A percentile compares a stretch with the other conserved stretches of the same genome.
Conservation (phyloP, 208 protist genomes). For the Strigomonas galati region DNA sequence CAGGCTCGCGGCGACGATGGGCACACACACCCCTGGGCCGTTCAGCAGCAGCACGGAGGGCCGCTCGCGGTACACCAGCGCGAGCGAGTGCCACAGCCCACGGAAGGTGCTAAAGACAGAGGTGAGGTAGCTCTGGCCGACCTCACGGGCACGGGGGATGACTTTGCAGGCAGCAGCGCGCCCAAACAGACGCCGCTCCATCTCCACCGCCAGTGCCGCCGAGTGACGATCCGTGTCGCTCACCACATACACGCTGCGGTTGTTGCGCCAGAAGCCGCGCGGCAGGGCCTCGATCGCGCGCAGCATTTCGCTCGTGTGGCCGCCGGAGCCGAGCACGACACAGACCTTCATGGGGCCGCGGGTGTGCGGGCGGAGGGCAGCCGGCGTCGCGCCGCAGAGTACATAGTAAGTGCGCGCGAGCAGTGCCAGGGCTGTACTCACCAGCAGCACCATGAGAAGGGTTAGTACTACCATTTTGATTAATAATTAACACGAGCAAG, state of each 20-base stretch:
- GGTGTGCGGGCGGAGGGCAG: not conserved
- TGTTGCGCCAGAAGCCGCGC: conserved; percentile 30
- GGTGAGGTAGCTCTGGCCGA: conserved; percentile 86
- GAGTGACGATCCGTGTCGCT: conserved; percentile 81
- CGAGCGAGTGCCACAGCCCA: conserved; percentile 28
- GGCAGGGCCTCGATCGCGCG: conserved; percentile 49
- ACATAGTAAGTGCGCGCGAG: not conserved
- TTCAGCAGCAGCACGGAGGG: conserved; percentile 87
- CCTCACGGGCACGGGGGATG: conserved; percentile 88
- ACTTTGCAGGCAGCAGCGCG: conserved; percentile 10
- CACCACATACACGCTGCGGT: conserved; percentile 60
- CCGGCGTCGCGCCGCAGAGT: not conserved
- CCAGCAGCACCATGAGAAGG: no score
- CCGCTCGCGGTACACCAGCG: conserved; percentile 30
- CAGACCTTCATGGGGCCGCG: conserved; percentile 38
- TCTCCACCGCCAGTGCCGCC: conserved; percentile 33
- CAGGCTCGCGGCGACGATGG: conserved; percentile 60
- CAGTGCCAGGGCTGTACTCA: no score
- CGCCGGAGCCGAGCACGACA: conserved; percentile 88
- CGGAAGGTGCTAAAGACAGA: conserved; percentile 72
- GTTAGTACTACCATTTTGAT: no score
- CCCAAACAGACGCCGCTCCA: conserved; percentile 44
- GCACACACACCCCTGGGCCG: conserved; percentile 90
- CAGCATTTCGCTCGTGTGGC: conserved; percentile 93
- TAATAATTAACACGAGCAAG: conserved; percentile 2